Percentiles rank a stretch among this genome's conserved stretches.
phyloP scores from a whole-genome alignment of 805 yeast species.

The Candida railenensis region DNA sequence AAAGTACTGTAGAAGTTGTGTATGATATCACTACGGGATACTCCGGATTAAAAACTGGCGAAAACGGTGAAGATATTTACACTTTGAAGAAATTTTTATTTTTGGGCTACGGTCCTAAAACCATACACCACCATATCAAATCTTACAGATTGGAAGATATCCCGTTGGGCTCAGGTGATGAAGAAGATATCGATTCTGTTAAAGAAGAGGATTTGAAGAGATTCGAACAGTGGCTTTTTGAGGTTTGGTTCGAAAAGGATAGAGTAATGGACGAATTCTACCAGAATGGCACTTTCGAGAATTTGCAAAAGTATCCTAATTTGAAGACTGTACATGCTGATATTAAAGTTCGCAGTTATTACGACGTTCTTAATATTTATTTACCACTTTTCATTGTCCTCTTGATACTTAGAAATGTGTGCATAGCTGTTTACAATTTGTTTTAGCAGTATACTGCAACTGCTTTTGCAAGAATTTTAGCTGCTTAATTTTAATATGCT shows the following conservation, averaged over 20 bases:
- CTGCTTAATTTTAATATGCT: too few relatives aligned
- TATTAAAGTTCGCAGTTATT: slow-evolving; percentile 11
- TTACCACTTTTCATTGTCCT: not conserved
- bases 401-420: slow-evolving; percentile 4
- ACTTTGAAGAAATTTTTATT: slow-evolving; percentile 64
- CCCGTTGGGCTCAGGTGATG: slow-evolving; percentile 44
- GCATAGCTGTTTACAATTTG: not conserved
- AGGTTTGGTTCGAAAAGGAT: slow-evolving; percentile 80
- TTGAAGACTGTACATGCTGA: slow-evolving; percentile 21
- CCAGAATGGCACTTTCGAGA: slow-evolving; percentile 48
- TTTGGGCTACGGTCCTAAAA: slow-evolving; percentile 68
- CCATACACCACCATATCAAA: slow-evolving; percentile 64
- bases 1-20: slow-evolving; percentile 52
- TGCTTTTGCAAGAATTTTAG: too few relatives aligned
- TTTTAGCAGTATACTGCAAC: too few relatives aligned
- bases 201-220: slow-evolving; percentile 38
- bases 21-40: slow-evolving; percentile 87
- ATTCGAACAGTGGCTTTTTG: slow-evolving; percentile 75
- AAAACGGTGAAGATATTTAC: slow-evolving; percentile 76
- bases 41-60: slow-evolving; percentile 59
- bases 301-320: not conserved
- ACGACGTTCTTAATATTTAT: slow-evolving; percentile 9
- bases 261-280: slow-evolving; percentile 61
- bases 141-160: slow-evolving; percentile 58
- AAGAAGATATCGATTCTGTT: slow-evolving; percentile 44